Evolutionary conservation across 306 rosid species (phyloP).

Genomic region (Fragaria ananassa): DNA sequence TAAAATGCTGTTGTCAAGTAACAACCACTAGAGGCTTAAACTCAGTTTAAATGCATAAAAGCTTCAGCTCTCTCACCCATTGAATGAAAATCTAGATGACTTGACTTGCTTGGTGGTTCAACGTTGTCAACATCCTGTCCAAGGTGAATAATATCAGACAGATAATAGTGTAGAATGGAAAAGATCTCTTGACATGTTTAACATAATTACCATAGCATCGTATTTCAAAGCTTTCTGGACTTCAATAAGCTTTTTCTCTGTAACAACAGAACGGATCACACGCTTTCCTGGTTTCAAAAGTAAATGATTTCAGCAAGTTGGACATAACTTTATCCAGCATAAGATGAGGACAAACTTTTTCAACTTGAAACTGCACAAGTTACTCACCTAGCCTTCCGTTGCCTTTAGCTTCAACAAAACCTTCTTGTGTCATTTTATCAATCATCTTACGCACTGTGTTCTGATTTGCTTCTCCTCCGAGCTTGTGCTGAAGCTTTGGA

Average conservation of each 20-base stretch:
- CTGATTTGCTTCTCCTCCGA: conserved; percentile 69
- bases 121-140: conserved; percentile 58
- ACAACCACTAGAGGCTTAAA: not conserved
- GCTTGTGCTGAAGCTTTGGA: conserved; percentile 69
- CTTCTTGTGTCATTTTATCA: conserved; percentile 71
- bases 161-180: not conserved
- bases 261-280: conserved; percentile 67
- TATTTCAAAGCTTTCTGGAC: conserved; percentile 57
- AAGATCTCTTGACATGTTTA: not conserved
- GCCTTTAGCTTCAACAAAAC: conserved; percentile 74
- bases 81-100: conserved; percentile 18
- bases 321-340: not conserved
- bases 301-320: not conserved
- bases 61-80: conserved; percentile 39
- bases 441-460: conserved; percentile 62
- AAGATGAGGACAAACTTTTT: not conserved
- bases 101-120: conserved; percentile 48
- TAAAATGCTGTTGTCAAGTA: not conserved
- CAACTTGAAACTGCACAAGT: not conserved
- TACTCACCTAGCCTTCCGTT: conserved; percentile 64
- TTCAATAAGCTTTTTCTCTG: conserved; percentile 64
- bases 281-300: conserved; percentile 60
- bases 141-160: not conserved
- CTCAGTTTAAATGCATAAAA: not conserved
- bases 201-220: conserved; percentile 55